Base-by-base conservation (phyloP, 305 asterid species). In the Rubia tinctorum region DNA sequence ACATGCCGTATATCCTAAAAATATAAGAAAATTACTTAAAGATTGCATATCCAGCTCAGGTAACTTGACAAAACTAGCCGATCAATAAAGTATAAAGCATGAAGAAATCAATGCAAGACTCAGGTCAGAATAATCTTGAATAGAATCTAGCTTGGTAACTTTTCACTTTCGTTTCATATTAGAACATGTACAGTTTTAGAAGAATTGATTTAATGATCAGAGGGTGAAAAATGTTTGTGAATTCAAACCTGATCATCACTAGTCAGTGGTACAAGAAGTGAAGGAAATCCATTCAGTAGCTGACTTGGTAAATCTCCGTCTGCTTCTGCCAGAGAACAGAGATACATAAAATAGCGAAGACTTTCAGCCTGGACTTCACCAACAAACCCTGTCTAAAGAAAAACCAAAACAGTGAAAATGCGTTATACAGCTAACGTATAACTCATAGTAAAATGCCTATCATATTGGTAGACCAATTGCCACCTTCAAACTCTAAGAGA, bases 261-360 rank as follows among this genome's bases (percentile, higher is more conserved):
- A 30, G 98, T 84, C 67, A 95, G 81, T 15, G 96, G 93, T 61
- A 95, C 94, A 64, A 95, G 94, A 78, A 88, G 68, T 42, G 90
- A 82, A 68, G 98, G 94, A 80, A 89, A 90, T 74, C 86, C 85
- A 30, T 81, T 76, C 42, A 89, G 83, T 71, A 92, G 37, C 3
- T 30, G 37, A 30, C 2, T 30, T 3, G 37, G 37, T 30, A 30
- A 30, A 30, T 30, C 37, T 30, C 37, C 37, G 37, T 30, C 37
- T 30, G 37, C 37, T 30, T 30, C 3, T 30, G 37, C 37, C 37
- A 30, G 37, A 30, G 37, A 1, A 4, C 37, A 30, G 37, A 30
- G 37, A 30, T 77, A 75, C 40, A 88, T 55, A 77, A 90, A 83
- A 76, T 78, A 77, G 67, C 65, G 91, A 80, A 95, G 98, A 75